These are phyloP conservation scores for Nepenthes mirabilis DNA, from an alignment of 148 eudicot species.

Conservation along the genomic window DNA sequence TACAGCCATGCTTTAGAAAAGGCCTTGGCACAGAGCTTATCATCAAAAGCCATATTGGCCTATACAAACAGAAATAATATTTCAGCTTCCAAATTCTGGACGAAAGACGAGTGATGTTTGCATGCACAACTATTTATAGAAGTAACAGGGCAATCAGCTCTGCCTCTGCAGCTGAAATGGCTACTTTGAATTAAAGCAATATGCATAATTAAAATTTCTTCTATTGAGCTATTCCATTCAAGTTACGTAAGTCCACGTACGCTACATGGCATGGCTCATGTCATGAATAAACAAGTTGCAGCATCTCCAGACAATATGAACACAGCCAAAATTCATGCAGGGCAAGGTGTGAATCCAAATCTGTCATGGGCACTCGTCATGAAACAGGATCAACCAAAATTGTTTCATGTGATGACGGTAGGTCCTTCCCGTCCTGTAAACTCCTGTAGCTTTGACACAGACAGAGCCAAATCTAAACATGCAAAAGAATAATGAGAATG, in stretches of 20 bases:
- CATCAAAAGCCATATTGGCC: too few species aligned
- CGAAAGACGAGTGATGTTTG: too few species aligned
- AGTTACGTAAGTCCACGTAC: background rate
- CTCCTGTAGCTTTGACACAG: conserved; percentile 11
- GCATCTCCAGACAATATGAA: background rate
- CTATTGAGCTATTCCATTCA: too few species aligned
- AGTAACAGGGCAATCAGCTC: too few species aligned
- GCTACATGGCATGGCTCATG: background rate
- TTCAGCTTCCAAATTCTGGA: too few species aligned
- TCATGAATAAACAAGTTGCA: background rate
- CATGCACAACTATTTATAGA: too few species aligned
- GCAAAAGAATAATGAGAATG: background rate
- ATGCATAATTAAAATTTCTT: too few species aligned
- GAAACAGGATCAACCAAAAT: background rate
- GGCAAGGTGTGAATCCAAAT: background rate
- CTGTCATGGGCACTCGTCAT: background rate
- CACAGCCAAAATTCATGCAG: background rate
- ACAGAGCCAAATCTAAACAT: conserved; percentile 10
- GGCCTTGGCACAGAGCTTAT: too few species aligned
- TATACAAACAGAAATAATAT: too few species aligned
- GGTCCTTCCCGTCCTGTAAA: conserved; percentile 13
- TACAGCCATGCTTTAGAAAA: too few species aligned
- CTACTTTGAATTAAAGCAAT: too few species aligned
- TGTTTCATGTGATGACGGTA: conserved; percentile 7
- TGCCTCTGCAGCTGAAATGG: too few species aligned